Conservation (phyloP, 257 asterid species). For the Rhazya stricta region DNA sequence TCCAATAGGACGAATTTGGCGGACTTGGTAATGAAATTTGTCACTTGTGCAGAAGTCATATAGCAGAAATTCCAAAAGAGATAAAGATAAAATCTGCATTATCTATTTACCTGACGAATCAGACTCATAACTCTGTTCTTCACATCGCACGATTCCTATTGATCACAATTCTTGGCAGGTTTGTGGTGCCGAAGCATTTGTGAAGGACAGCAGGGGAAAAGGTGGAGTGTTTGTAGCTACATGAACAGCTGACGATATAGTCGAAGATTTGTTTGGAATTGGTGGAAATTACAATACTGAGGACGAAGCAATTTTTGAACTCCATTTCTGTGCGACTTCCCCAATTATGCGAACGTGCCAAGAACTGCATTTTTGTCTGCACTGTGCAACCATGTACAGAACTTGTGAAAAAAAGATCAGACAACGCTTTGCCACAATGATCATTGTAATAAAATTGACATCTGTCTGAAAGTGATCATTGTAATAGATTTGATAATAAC, state of each 20-base stretch:
- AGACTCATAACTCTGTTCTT: neutral
- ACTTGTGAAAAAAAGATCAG: neutral
- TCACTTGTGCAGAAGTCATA: neutral
- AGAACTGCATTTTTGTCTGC: neutral
- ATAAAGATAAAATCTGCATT: neutral
- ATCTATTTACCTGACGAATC: neutral
- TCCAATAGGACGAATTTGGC: slow-evolving; percentile 30
- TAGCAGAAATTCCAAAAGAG: neutral
- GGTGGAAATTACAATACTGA: slow-evolving; percentile 2
- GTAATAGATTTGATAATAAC: too few species aligned
- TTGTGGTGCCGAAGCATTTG: neutral
- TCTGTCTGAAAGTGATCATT: too few species aligned
- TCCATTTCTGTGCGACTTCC: neutral
- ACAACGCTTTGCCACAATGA: neutral
- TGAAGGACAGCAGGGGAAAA: neutral
- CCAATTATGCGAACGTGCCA: neutral
- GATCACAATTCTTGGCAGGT: neutral
- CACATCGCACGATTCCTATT: neutral
- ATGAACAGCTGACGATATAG: neutral
- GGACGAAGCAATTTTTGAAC: too few species aligned
- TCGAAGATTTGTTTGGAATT: neutral
- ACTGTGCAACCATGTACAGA: neutral
- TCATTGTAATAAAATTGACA: too few species aligned
- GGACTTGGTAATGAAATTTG: slow-evolving; percentile 32
- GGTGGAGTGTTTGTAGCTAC: neutral